Conservation (phyloP, 345 rosid genomes). For the Gossypium anomalum region DNA sequence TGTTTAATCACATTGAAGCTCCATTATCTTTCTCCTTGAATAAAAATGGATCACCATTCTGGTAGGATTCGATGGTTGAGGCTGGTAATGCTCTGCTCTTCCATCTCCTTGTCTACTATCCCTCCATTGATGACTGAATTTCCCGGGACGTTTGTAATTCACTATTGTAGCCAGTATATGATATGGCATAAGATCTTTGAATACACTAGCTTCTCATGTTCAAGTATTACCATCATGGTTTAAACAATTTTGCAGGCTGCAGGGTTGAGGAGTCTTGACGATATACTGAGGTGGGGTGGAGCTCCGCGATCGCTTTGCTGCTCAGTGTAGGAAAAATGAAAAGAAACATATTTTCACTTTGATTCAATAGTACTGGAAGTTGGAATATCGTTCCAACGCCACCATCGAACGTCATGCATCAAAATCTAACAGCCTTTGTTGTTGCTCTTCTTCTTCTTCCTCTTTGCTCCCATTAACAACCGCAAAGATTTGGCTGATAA, state of each 20-base stretch:
- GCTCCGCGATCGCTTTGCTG: slow-evolving; percentile 38
- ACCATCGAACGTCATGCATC: slow-evolving; percentile 81
- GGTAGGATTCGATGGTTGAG: not conserved
- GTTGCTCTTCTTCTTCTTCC: slow-evolving; percentile 32
- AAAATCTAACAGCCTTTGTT: slow-evolving; percentile 44
- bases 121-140: too few species aligned
- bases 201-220: not conserved
- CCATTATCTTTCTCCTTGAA: not conserved
- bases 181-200: not conserved
- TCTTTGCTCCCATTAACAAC: not conserved
- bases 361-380: too few species aligned
- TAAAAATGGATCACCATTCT: not conserved
- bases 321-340: too few species aligned
- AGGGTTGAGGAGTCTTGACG: slow-evolving; percentile 40
- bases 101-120: too few species aligned
- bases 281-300: slow-evolving; percentile 38
- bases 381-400: slow-evolving; percentile 31
- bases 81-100: too few species aligned
- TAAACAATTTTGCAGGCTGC: slow-evolving; percentile 25
- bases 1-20: not conserved
- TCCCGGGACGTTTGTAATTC: not conserved
- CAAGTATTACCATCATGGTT: slow-evolving; percentile 16
- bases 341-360: too few species aligned
- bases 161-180: not conserved
- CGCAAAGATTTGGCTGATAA: slow-evolving; percentile 23